Evolutionary conservation across 1,284 basidiomycete species (phyloP).

Genomic region (Papiliotrema terrestris): DNA sequence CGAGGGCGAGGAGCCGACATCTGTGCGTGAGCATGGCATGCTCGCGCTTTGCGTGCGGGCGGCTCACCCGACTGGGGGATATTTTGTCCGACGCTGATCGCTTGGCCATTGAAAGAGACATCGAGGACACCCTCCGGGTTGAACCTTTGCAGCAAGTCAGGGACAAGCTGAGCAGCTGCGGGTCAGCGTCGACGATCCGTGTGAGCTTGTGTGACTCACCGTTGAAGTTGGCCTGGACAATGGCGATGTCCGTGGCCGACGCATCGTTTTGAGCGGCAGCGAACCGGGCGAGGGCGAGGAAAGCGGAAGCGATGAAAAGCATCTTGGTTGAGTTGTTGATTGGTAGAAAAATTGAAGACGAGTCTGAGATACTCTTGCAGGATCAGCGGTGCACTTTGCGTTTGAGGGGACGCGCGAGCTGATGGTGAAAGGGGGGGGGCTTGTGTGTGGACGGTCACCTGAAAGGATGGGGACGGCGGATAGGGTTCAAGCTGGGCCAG

Average conservation of each 20-base stretch:
- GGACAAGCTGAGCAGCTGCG: conserved; percentile 56
- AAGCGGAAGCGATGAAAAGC: conserved; percentile 10
- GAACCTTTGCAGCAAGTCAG: conserved; percentile 58
- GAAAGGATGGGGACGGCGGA: too few species aligned
- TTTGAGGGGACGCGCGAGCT: too few species aligned
- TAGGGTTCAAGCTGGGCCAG: too few species aligned
- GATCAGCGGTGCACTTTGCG: too few species aligned
- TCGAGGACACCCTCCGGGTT: conserved; percentile 57
- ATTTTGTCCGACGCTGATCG: conserved; percentile 59
- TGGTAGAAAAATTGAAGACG: too few species aligned
- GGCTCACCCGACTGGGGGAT: conserved; percentile 53
- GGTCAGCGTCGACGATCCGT: conserved; percentile 1
- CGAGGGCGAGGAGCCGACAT: conserved; percentile 22
- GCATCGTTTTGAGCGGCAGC: conserved; percentile 21
- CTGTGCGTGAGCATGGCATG: conserved; percentile 7
- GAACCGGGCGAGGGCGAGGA: conserved; percentile 8
- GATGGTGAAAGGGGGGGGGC: too few species aligned
- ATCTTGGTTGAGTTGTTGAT: conserved; percentile 1
- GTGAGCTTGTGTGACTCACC: conserved; percentile 17
- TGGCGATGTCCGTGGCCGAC: conserved; percentile 28
- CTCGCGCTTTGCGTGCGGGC: background rate
- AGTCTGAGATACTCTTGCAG: too few species aligned
- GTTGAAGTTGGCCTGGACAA: conserved; percentile 38
- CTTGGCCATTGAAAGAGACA: conserved; percentile 53
- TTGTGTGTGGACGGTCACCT: too few species aligned